These are phyloP conservation scores for Torulaspora franciscae DNA, from an alignment of 805 yeast species.

Conservation along the genomic window DNA sequence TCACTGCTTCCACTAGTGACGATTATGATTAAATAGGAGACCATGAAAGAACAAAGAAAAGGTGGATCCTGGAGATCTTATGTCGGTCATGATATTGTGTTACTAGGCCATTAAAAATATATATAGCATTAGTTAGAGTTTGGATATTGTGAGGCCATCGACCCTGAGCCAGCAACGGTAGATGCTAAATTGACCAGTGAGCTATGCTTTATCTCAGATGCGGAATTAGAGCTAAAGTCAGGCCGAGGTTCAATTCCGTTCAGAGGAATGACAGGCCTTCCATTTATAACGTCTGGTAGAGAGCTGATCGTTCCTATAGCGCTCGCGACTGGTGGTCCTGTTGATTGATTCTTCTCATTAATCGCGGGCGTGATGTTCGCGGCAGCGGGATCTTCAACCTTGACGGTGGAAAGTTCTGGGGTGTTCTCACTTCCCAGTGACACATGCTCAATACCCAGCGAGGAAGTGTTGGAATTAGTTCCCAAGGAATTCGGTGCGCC, in stretches of 20 bases:
- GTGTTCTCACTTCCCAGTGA: background rate
- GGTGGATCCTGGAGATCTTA: too few relatives aligned
- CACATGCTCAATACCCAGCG: constrained; percentile 4
- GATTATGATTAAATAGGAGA: background rate
- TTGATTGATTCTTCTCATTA: constrained; percentile 2
- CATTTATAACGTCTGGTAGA: constrained; percentile 17
- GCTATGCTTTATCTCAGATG: constrained; percentile 11
- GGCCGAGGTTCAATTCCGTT: constrained; percentile 6
- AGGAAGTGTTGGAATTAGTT: constrained; percentile 8
- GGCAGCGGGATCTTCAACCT: constrained; percentile 6
- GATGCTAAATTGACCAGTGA: constrained; percentile 12
- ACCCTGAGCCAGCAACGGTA: constrained; percentile 4
- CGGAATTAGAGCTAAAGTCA: constrained; percentile 1
- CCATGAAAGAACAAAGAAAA: background rate
- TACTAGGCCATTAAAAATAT: background rate
- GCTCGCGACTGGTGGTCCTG: constrained; percentile 8
- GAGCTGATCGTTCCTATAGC: constrained; percentile 20
- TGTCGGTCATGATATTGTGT: background rate
- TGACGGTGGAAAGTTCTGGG: constrained; percentile 4
- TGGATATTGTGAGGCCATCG: constrained; percentile 10
- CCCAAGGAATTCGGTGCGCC: constrained; percentile 6
- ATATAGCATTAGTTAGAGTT: constrained; percentile 7
- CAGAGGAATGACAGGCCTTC: constrained; percentile 11
- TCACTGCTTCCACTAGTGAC: background rate
- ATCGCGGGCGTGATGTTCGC: background rate